Evolutionary conservation across 2,329 filamentous ascomycete species (phyloP).

Genomic region (Fonsecaea pedrosoi): DNA sequence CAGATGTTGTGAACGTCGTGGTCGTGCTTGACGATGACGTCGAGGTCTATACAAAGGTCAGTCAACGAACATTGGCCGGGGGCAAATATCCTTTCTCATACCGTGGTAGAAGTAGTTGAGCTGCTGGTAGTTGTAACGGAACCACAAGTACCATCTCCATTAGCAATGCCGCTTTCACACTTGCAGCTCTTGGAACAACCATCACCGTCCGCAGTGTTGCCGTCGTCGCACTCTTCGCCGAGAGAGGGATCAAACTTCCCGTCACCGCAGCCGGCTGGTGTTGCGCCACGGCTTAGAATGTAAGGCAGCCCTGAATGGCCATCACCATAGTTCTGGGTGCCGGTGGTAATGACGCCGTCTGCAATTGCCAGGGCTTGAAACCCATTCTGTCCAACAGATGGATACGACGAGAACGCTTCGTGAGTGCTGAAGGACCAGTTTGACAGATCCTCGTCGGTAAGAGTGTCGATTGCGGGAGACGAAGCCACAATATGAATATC

Average conservation of each 20-base stretch:
- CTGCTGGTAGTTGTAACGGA: conserved; percentile 5
- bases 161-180: conserved; percentile 12
- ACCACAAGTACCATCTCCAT: conserved; percentile 14
- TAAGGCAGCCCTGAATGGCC: conserved; percentile 10
- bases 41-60: not conserved
- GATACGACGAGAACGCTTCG: conserved; percentile 11
- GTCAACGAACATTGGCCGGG: not conserved
- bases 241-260: conserved; percentile 8
- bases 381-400: conserved; percentile 6
- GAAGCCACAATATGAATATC: conserved; percentile 8
- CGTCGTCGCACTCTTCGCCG: conserved; percentile 17
- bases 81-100: not conserved
- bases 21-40: conserved; percentile 6
- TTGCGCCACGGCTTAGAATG: conserved; percentile 10
- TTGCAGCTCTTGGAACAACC: conserved; percentile 17
- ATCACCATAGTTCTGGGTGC: conserved; percentile 9
- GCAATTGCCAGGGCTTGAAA: conserved; percentile 11
- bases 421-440: conserved; percentile 15
- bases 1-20: conserved; percentile 1
- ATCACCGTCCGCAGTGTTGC: conserved; percentile 14
- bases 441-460: conserved; percentile 12
- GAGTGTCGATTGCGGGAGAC: conserved; percentile 9
- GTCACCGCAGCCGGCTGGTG: conserved; percentile 7
- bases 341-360: conserved; percentile 10
- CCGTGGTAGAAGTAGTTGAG: conserved; percentile 7